Evolutionary conservation across 2,329 filamentous ascomycete genomes (phyloP), one percentile per base, ranked within the genome.

Genomic region (Monilinia fructicola): DNA sequence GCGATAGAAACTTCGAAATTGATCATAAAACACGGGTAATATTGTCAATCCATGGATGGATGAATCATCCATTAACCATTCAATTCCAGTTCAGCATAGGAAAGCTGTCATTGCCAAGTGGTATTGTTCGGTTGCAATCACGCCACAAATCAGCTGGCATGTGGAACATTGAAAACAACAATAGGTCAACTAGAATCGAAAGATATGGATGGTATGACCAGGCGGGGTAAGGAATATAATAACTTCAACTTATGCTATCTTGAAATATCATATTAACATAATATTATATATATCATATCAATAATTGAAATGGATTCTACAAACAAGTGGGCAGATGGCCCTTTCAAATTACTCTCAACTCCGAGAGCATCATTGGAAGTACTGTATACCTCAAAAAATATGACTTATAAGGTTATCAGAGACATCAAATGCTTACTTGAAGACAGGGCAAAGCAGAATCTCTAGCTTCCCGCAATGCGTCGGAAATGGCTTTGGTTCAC

Each of bases 401-500:
- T n/a, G n/a, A n/a, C n/a, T n/a, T n/a, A n/a, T 14, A 21, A 48
- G 31, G 6, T 35, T 35, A 35, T 35, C 16, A 23, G 56, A 1
- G 28, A 35, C 4, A 54, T 62, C 31, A 40, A 31, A 42, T 16
- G 12, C 53, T 54, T n/a, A 54, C 14, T 35, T 28, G 31, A 58
- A 4, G 4, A 26, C 28, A 66, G 64, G 55, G 54, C 2, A 46
- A 66, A 28, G 4, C 54, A 9, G 67, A 69, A 53, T 54, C 61
- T 6, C 7, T 31, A 16, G 60, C 67, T 14, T 67, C 50, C 16
- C 38, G 28, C n/a, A 67, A 77, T 58, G 76, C 77, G 26, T 74
- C 76, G 42, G 77, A 79, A 56, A 74, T 78, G 67, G 71, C 74
- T 0, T 69, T 76, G 38, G 70, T 76, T 10, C 78, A 79, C 70